Percentiles rank a stretch among this genome's conserved stretches.
Conservation (phyloP, 2,329 filamentous ascomycete species). For the Eutypella sp. region DNA sequence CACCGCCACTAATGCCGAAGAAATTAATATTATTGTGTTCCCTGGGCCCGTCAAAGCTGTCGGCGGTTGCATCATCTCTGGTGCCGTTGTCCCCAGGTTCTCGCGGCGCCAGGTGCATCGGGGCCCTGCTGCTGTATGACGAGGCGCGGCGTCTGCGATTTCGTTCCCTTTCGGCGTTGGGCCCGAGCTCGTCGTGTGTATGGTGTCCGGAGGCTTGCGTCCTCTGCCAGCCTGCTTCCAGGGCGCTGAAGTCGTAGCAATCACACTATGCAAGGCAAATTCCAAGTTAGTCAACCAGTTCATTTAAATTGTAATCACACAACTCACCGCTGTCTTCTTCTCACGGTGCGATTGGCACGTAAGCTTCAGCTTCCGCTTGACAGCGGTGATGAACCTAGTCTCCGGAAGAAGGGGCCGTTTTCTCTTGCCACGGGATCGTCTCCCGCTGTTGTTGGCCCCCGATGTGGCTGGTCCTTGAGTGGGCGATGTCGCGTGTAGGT, state of each 20-base stretch:
- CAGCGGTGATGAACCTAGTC: conserved; percentile 21
- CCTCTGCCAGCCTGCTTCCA: conserved; percentile 21
- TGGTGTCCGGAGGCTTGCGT: background rate
- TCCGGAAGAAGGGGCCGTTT: conserved; percentile 19
- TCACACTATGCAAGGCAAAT: conserved; percentile 19
- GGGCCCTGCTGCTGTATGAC: background rate
- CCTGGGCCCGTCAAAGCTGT: no score
- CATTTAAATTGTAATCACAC: background rate
- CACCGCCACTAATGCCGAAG: background rate
- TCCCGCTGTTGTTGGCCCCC: conserved; percentile 5
- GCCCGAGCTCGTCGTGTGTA: background rate
- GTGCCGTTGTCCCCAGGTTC: no score
- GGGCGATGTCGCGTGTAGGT: conserved; percentile 7
- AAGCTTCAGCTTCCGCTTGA: conserved; percentile 26
- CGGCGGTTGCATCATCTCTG: no score
- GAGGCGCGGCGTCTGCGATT: background rate
- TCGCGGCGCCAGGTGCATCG: background rate
- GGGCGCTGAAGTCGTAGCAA: conserved; percentile 23
- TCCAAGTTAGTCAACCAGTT: background rate
- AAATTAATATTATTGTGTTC: no score
- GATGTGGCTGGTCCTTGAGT: conserved; percentile 9
- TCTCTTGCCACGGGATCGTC: conserved; percentile 22
- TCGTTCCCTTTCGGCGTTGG: background rate
- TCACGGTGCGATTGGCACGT: conserved; percentile 19
- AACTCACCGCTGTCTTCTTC: conserved; percentile 23